A percentile compares a stretch with the other conserved stretches of the same genome.
Evolutionary conservation across 345 rosid genomes (phyloP).

Genomic region (Eucalyptus victrix): DNA sequence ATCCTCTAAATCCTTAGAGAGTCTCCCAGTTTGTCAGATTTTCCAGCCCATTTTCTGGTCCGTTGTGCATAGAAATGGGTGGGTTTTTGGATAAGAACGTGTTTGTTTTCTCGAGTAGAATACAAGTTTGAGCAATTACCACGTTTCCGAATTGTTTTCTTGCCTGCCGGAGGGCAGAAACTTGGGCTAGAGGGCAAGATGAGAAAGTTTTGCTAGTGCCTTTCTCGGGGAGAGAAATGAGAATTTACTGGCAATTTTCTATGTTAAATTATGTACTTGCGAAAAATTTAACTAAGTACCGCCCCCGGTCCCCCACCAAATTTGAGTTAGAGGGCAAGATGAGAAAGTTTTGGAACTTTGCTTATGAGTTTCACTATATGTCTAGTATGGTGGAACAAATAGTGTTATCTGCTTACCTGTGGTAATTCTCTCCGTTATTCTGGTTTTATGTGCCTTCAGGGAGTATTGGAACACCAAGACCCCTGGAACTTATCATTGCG

Average conservation of each 20-base stretch:
- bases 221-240: background rate
- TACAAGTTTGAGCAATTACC: background rate
- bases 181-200: background rate
- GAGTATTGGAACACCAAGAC: slow-evolving; percentile 84
- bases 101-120: background rate
- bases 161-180: background rate
- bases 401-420: background rate
- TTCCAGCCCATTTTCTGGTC: background rate
- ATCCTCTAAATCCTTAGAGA: background rate
- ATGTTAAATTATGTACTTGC: background rate
- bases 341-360: background rate
- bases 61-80: background rate
- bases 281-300: background rate
- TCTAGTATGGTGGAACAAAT: background rate
- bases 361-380: background rate
- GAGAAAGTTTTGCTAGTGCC: background rate
- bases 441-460: slow-evolving; percentile 12
- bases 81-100: background rate
- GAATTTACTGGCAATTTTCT: background rate
- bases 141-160: background rate
- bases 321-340: too few species aligned
- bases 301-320: background rate
- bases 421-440: background rate
- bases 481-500: slow-evolving; percentile 71
- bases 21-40: background rate